phyloP scores from a whole-genome alignment of 2,329 filamentous ascomycete genomes.

The Tolypocladium ophioglossoides region DNA sequence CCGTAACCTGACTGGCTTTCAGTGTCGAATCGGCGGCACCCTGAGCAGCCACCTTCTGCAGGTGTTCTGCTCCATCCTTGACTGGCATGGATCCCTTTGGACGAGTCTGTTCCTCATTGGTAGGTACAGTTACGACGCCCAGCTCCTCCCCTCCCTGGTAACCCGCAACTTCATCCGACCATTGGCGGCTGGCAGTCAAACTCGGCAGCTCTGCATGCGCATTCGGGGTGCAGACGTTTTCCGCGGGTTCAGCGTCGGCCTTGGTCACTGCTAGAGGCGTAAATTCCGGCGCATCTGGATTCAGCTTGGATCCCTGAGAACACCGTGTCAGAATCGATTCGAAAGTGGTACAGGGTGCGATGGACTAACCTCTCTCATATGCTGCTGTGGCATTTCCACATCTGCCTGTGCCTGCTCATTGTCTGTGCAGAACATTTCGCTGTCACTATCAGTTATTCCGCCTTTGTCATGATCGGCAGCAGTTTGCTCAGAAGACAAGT shows the following conservation, averaged over 20 bases:
- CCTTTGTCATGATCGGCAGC: conserved; percentile 22
- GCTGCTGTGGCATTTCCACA: conserved; percentile 22
- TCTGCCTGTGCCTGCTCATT: conserved; percentile 11
- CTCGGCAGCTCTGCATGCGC: neutral
- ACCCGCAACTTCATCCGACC: conserved; percentile 19
- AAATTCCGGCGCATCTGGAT: conserved; percentile 45
- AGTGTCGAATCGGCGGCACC: neutral
- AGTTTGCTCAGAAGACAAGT: conserved; percentile 24
- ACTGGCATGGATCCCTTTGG: neutral
- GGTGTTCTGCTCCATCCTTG: neutral
- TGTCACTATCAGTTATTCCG: conserved; percentile 8
- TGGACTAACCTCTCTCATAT: conserved; percentile 38
- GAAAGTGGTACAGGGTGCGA: neutral
- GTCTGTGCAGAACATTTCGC: conserved; percentile 11
- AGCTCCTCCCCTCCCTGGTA: neutral
- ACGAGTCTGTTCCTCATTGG: neutral
- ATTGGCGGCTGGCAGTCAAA: conserved; percentile 7
- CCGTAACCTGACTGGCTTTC: neutral
- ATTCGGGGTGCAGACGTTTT: neutral
- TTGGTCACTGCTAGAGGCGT: conserved; percentile 29
- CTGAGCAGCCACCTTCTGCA: neutral
- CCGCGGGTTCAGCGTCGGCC: neutral
- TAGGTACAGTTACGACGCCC: too few relatives aligned
- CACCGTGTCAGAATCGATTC: conserved; percentile 32
- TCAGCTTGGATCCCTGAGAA: conserved; percentile 40